Conservation (phyloP, 192 early-diverging fungal species). For the Coemansia sp. region DNA sequence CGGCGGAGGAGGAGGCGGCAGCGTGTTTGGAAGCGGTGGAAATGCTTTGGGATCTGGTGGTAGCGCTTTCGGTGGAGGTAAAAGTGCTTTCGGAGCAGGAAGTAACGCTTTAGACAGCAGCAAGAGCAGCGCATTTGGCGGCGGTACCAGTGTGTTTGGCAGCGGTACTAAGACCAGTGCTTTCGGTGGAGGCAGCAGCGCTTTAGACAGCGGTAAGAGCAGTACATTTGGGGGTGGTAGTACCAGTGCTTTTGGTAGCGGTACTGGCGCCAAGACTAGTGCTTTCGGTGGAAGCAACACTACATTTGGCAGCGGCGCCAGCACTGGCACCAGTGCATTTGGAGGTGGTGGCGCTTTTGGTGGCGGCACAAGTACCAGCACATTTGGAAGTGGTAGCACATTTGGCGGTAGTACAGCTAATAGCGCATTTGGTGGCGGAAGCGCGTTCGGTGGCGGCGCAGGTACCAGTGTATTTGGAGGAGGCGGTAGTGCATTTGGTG, state of each 20-base stretch:
- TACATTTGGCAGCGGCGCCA: neutral
- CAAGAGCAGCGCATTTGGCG: neutral
- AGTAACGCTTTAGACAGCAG: neutral
- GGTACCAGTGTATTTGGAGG: neutral
- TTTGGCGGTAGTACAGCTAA: neutral
- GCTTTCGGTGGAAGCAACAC: neutral
- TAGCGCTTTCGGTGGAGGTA: slow-evolving; percentile 16
- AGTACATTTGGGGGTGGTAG: neutral
- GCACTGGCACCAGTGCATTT: neutral
- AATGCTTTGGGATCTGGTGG: slow-evolving; percentile 27
- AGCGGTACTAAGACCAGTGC: neutral
- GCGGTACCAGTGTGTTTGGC: neutral
- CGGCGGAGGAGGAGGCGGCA: neutral
- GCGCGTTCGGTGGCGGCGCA: neutral
- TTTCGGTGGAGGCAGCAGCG: neutral
- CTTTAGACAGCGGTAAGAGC: neutral
- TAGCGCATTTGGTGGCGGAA: neutral
- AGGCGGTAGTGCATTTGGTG: neutral
- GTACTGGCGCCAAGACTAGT: neutral
- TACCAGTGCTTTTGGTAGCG: neutral
- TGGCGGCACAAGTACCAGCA: neutral
- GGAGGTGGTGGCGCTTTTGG: neutral
- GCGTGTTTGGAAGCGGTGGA: slow-evolving; percentile 13
- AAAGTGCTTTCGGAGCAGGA: neutral
- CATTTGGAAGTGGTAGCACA: neutral